A percentile compares a stretch with the other conserved stretches of the same genome.
These are phyloP conservation scores for Phragmites australis DNA, from an alignment of 176 grass and related monocot genomes.

Conservation along the genomic window DNA sequence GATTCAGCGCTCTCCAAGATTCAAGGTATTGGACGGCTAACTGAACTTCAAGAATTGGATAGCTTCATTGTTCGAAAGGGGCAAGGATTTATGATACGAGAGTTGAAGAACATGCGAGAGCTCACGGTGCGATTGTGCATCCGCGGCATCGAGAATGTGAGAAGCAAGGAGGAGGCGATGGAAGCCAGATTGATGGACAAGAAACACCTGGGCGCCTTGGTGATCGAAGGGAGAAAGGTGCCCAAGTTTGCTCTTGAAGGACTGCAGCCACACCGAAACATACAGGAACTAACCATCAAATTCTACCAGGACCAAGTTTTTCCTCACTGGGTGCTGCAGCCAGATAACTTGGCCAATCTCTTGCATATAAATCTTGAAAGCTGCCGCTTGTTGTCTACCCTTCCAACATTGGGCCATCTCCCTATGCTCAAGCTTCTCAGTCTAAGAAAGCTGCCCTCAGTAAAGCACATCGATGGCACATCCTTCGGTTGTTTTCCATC, in stretches of 20 bases:
- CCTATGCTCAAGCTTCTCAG: conserved; percentile 9
- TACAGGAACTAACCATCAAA: conserved; percentile 15
- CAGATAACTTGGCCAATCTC: conserved; percentile 1
- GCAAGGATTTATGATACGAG: conserved; percentile 37
- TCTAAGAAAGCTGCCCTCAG: neutral
- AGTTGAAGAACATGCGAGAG: conserved; percentile 50
- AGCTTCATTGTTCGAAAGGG: conserved; percentile 2
- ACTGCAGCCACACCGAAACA: conserved; percentile 34
- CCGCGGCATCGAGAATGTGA: conserved; percentile 26
- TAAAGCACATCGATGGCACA: conserved; percentile 4
- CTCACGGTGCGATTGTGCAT: conserved; percentile 34
- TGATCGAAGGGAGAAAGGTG: neutral
- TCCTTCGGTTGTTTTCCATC: conserved; percentile 18
- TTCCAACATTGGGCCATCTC: conserved; percentile 43
- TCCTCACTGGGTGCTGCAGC: conserved; percentile 29
- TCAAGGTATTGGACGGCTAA: conserved; percentile 43
- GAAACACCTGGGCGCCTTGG: neutral
- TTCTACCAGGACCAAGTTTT: conserved; percentile 10
- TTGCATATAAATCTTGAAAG: neutral
- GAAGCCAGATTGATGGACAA: conserved; percentile 31
- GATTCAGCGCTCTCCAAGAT: neutral
- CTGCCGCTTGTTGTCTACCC: neutral
- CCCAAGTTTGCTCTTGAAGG: conserved; percentile 10
- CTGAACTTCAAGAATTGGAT: conserved; percentile 38
- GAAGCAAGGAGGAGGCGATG: conserved; percentile 32